Conservation (phyloP, 768 basidiomycete species). For the Exsudoporus frostii region DNA sequence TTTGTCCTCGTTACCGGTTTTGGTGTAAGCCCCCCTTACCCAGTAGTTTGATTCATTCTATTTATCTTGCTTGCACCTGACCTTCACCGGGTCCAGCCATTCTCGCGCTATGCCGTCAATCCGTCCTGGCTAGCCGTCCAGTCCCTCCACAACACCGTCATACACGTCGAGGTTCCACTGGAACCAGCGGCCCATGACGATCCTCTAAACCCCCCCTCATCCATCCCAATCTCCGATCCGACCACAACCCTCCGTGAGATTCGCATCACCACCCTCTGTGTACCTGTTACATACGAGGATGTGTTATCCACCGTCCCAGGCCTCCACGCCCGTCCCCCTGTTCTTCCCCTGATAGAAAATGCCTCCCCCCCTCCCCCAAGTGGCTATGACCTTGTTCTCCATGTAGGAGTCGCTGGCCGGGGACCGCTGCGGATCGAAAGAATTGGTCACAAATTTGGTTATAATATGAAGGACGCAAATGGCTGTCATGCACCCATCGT, state of each 20-base stretch:
- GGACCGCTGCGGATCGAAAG: slow-evolving; percentile 64
- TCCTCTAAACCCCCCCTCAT: background rate
- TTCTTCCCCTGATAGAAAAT: slow-evolving; percentile 39
- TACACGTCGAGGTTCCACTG: slow-evolving; percentile 39
- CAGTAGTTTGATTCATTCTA: slow-evolving; percentile 22
- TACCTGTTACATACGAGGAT: slow-evolving; percentile 58
- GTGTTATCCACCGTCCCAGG: slow-evolving; percentile 55
- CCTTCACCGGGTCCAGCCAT: slow-evolving; percentile 43
- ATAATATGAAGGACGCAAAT: slow-evolving; percentile 63
- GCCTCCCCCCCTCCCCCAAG: slow-evolving; percentile 38
- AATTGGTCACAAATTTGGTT: slow-evolving; percentile 64
- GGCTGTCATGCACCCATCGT: slow-evolving; percentile 52
- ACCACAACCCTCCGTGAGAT: slow-evolving; percentile 38
- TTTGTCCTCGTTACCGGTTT: slow-evolving; percentile 51
- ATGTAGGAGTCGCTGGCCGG: slow-evolving; percentile 64
- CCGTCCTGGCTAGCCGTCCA: slow-evolving; percentile 73
- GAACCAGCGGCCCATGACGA: slow-evolving; percentile 20
- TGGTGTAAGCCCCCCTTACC: slow-evolving; percentile 42
- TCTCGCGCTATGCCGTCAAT: slow-evolving; percentile 52
- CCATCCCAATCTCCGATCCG: slow-evolving; percentile 3
- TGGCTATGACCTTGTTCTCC: slow-evolving; percentile 69
- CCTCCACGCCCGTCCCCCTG: slow-evolving; percentile 58
- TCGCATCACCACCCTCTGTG: slow-evolving; percentile 55
- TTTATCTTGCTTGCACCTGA: slow-evolving; percentile 18
- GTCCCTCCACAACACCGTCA: slow-evolving; percentile 54